Conservation (phyloP, 2,329 filamentous ascomycete genomes). For the Ascocoryne sarcoides region DNA sequence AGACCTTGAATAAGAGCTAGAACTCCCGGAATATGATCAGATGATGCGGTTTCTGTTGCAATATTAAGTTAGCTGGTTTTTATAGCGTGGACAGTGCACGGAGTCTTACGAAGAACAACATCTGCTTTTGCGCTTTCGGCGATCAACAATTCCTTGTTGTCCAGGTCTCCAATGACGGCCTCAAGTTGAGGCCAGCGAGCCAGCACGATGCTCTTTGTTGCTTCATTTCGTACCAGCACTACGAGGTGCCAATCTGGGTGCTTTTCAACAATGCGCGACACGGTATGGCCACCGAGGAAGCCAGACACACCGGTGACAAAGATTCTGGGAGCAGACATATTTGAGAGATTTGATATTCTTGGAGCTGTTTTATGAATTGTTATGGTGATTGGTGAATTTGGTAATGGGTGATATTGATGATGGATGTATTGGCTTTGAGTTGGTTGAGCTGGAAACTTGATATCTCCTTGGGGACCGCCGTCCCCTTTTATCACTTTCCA, state of each 20-base stretch:
- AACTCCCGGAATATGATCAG: slow-evolving; percentile 25
- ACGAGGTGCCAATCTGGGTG: slow-evolving; percentile 17
- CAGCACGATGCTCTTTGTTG: slow-evolving; percentile 11
- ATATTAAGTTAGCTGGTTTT: slow-evolving; percentile 1
- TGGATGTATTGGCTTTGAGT: background rate
- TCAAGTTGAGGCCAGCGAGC: slow-evolving; percentile 11
- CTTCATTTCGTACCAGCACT: slow-evolving; percentile 13
- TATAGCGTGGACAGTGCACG: no score
- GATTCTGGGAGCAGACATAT: slow-evolving; percentile 11
- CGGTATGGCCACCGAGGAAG: slow-evolving; percentile 17
- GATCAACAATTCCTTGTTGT: slow-evolving; percentile 26
- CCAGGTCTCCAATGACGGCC: slow-evolving; percentile 28
- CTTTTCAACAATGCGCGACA: slow-evolving; percentile 9
- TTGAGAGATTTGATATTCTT: background rate
- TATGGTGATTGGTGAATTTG: background rate
- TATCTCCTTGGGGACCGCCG: background rate
- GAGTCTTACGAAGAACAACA: slow-evolving; percentile 29
- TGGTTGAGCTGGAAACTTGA: background rate
- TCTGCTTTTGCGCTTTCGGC: slow-evolving; percentile 28
- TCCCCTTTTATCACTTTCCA: background rate
- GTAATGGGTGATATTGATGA: background rate
- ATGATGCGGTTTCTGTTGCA: slow-evolving; percentile 15
- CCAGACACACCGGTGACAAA: slow-evolving; percentile 20
- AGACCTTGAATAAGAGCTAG: slow-evolving; percentile 39
- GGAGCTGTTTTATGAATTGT: background rate